Evolutionary conservation across 495 filamentous ascomycete species (phyloP), one percentile per base, ranked within the genome.

Genomic region (Tetracladium setigerum): DNA sequence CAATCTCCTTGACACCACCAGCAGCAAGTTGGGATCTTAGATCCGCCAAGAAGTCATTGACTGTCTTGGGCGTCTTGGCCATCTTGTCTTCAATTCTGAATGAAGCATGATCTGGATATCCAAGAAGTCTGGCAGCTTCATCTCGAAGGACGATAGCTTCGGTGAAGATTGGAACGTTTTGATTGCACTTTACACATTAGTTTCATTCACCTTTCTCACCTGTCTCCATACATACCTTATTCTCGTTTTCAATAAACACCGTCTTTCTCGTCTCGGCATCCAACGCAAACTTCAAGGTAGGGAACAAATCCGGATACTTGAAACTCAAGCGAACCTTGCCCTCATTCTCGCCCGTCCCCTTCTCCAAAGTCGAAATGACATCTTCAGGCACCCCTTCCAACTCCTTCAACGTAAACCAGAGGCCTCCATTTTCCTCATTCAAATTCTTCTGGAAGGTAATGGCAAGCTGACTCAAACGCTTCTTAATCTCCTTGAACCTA

Each of bases 31-130:
- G 78, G 10, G 67, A 65, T 47, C 87, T 81, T 54, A 98, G 70
- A 63, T 95, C 91, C 6, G 73, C 79, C 15, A 98, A 64, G 65
- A 98, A 96, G 44, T 79, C 77, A 56, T 89, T 70, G 0, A 98
- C 94, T 0, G 83, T 88, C 67, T 87, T 78, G 0, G 89, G 81
- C 0, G 80, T 84, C 74, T 97, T 96, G 46, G 89, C 89, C 94
- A 98, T 98, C 77, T 95, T 96, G 49, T 92, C 86, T 63, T 95
- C 91, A 38, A 98, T 86, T 30, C 78, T 75, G 73, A 95, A 90
- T 16, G 87, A 79, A 27, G 92, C 92, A 67, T 96, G 91, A 58
- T 95, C 86, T 15, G 83, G 85, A 64, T 95, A 98, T 5, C 89
- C 90, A 18, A 98, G 70, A 33, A 98, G 69, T 41, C 94, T 81